phyloP scores from a whole-genome alignment of 1,284 basidiomycete species.

The Moesziomyces parantarcticus region DNA sequence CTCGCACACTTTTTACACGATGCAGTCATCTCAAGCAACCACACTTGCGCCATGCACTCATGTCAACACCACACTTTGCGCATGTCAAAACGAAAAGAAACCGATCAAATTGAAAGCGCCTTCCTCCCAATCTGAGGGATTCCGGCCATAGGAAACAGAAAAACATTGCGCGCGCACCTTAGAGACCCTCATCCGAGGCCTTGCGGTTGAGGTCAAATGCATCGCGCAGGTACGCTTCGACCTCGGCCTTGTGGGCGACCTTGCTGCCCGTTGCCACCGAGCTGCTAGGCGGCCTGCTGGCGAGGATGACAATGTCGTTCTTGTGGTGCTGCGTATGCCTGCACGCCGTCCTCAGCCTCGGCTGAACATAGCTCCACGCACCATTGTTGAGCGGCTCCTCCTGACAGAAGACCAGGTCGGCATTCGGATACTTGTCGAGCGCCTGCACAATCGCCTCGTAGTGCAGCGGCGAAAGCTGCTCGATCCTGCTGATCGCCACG shows the following conservation, averaged over 20 bases:
- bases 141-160: no score
- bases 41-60: no score
- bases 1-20: no score
- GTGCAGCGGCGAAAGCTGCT: conserved; percentile 95
- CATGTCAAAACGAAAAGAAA: no score
- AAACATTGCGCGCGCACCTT: not conserved
- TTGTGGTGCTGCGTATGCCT: conserved; percentile 76
- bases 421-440: conserved; percentile 91
- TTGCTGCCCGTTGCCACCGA: conserved; percentile 87
- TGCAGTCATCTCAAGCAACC: no score
- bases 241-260: conserved; percentile 70
- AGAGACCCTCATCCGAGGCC: conserved; percentile 32
- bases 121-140: no score
- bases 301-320: conserved; percentile 73
- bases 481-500: conserved; percentile 90
- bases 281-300: conserved; percentile 61
- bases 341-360: conserved; percentile 71
- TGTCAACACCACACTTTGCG: no score
- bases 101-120: no score
- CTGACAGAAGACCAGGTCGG: conserved; percentile 90
- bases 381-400: conserved; percentile 84
- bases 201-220: conserved; percentile 59
- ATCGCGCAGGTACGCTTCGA: conserved; percentile 56
- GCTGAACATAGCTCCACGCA: conserved; percentile 85
- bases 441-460: conserved; percentile 75